Base-by-base conservation (phyloP, 2,329 filamentous ascomycete species). In the Exophiala calicioides region DNA sequence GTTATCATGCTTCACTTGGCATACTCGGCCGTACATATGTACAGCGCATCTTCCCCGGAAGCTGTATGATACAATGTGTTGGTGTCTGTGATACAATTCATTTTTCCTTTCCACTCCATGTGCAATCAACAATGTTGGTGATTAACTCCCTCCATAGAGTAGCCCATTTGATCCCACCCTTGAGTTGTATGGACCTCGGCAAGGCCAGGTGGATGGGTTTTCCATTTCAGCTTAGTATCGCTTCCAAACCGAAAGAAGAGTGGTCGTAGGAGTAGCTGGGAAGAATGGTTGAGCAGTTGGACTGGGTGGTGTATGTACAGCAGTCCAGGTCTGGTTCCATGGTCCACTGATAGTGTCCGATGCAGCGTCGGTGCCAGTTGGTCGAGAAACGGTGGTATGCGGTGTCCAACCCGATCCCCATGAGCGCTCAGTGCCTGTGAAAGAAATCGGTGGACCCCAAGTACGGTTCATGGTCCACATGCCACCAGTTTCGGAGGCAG, bases 41-140 rank as follows among this genome's bases (percentile, higher is more conserved):
- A 45, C 40, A 52, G 45, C 30, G 15, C 49, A 44, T 37, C 24
- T 44, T 20, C 36, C 19, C 42, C 26, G 23, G 26, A 44, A 45
- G 15, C 32, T 49, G 36, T 48, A 52, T 42, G 40, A 52, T 52
- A 49, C 50, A 42, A 38, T 39, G 26, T 44, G 42, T 23, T 41
- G n/a, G 24, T 39, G 13, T 31, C 37, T 27, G 21, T 35, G 30
- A 49, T 46, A 46, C 39, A 33, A 38, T 33, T 33, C 20, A 27
- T 20, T 18, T n/a, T n/a, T 18, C 23, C 29, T 35, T 34, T 27
- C 26, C 31, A 41, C 23, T 9, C 9, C 31, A 48, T 45, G n/a
- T 36, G 30, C 27, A 38, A 15, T 32, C n/a, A 19, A 37, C 15
- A 24, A 19, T 19, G 13, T 31, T 29, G 29, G 18, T 45, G 12